Evolutionary conservation across 1,284 basidiomycete species (phyloP).

Genomic region (Prillingera fragicola): DNA sequence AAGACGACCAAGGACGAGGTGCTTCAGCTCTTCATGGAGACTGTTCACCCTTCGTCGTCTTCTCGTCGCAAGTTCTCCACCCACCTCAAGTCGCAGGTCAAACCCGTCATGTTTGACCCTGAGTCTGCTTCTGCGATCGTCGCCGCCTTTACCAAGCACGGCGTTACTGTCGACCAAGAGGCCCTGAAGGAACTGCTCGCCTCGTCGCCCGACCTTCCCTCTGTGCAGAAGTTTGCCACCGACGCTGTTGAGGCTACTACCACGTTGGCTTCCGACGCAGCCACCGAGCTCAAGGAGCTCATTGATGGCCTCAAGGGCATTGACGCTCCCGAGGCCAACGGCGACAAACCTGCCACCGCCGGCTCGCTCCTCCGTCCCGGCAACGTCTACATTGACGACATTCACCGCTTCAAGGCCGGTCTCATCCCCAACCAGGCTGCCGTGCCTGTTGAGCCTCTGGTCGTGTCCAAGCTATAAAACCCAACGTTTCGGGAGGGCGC

Average conservation of each 20-base stretch:
- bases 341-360: conserved; percentile 45
- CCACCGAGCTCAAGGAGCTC: conserved; percentile 53
- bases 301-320: conserved; percentile 56
- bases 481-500: background rate
- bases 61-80: conserved; percentile 72
- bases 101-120: conserved; percentile 56
- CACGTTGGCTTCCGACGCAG: conserved; percentile 48
- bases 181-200: conserved; percentile 50
- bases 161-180: conserved; percentile 55
- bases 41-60: conserved; percentile 65
- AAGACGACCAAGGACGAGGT: conserved; percentile 71
- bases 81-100: conserved; percentile 63
- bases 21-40: conserved; percentile 63
- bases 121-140: conserved; percentile 64
- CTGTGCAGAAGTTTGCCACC: conserved; percentile 58
- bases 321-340: conserved; percentile 52
- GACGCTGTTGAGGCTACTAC: conserved; percentile 28
- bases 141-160: conserved; percentile 53
- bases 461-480: conserved; percentile 27
- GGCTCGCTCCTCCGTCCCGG: conserved; percentile 53
- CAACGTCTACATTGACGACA: conserved; percentile 63
- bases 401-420: conserved; percentile 64
- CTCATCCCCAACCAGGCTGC: conserved; percentile 52
- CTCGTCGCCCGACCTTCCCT: conserved; percentile 52
- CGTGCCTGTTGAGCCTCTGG: conserved; percentile 48